Conservation (phyloP, 805 yeast species). For the Zygosaccharomyces pseudorouxii region DNA sequence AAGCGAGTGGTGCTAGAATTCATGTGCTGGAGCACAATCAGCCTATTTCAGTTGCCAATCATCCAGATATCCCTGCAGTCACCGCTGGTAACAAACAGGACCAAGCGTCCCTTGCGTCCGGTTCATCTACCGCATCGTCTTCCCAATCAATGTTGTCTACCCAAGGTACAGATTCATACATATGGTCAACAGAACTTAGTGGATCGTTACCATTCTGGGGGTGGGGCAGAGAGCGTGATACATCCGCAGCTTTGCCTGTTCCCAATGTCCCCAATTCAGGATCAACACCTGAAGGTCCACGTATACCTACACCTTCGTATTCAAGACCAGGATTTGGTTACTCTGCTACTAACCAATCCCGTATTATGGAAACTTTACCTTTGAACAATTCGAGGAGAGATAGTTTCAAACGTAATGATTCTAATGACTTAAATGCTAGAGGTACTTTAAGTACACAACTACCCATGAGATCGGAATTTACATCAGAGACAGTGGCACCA, state of each 20-base stretch:
- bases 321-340: conserved; percentile 8
- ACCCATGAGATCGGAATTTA: not conserved
- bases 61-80: not conserved
- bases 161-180: conserved; percentile 19
- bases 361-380: conserved; percentile 10
- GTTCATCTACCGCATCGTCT: conserved; percentile 14
- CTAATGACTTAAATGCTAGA: not conserved
- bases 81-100: conserved; percentile 3
- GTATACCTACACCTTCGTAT: not conserved
- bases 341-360: conserved; percentile 7
- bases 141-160: conserved; percentile 12
- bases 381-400: conserved; percentile 4
- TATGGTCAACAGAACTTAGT: conserved; percentile 25
- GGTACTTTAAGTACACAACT: not conserved
- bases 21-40: conserved; percentile 8
- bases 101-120: conserved; percentile 7
- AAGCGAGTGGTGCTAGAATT: not conserved
- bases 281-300: not conserved
- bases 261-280: not conserved
- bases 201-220: conserved; percentile 30
- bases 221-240: conserved; percentile 21
- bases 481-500: not conserved
- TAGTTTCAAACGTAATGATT: conserved; percentile 11
- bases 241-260: not conserved
- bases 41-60: conserved; percentile 18